Base-by-base conservation (phyloP, 2,329 filamentous ascomycete genomes). In the Davidsoniella eucalypti region DNA sequence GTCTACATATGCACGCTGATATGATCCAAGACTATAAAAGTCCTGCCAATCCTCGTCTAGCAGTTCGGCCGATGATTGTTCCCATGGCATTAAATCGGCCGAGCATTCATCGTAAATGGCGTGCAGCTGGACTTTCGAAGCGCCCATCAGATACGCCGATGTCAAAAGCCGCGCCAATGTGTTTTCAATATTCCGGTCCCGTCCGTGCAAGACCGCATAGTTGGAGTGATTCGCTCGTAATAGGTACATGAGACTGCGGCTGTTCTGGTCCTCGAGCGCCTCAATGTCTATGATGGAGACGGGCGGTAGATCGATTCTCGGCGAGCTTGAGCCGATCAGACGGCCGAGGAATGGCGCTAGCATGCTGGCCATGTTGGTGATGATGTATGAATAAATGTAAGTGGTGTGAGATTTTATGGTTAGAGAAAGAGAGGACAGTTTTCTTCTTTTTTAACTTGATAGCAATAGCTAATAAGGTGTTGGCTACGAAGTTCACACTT, bases 201-300 rank as follows among this genome's bases (percentile, higher is more conserved):
- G 63, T 61, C 88, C 78, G 63, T 84, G 92, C 50, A 94, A 67
- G 56, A 96, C 80, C 29, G 87, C 78, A 65, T 94, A 77, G 61
- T 92, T 94, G 57, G 82, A 81, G 67, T 98, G 92, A 63, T 96
- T 96, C 48, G 88, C 82, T 64, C 84, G 86, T 54, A 98, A 64
- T 12, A 98, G 70, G 65, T 96, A 87, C 67, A 94, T 95, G 54
- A 98, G 71, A 17, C 85, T 85, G 54, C 90, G 73, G 16, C 83
- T 79, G 51, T 84, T 73, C 63, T 86, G 90, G 61, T 93, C 87
- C 7, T 80, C 73, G 3, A 47, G 14, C 4, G 81, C 82, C 66
- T 96, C 90, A 58, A 94, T 75, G 62, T 84, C 76, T 65, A 93
- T 79, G 52, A 86, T 71, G 55, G 84, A 70, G 50, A 90, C 80